phyloP scores from a whole-genome alignment of 2,329 filamentous ascomycete genomes.

The Botrytis fragariae region DNA sequence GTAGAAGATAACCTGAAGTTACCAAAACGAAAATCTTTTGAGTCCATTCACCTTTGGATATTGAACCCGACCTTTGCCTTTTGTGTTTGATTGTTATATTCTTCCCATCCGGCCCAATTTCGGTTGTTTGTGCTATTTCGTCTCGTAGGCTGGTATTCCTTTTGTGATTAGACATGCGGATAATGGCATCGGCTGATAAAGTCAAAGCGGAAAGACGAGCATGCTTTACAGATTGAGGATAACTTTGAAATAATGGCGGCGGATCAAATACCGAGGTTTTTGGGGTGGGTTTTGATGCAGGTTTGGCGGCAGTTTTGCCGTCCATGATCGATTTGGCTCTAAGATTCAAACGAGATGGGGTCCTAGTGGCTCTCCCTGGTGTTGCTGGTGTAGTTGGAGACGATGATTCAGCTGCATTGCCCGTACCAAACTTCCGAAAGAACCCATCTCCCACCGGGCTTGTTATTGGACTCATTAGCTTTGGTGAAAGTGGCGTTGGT shows the following conservation, averaged over 20 bases:
- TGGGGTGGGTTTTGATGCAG: slow-evolving; percentile 24
- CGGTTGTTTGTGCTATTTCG: slow-evolving; percentile 38
- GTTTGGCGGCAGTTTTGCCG: slow-evolving; percentile 25
- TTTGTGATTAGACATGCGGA: slow-evolving; percentile 56
- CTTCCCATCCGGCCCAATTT: slow-evolving; percentile 25
- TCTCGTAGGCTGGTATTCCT: slow-evolving; percentile 46
- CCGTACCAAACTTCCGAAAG: slow-evolving; percentile 20
- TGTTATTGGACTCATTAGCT: slow-evolving; percentile 25
- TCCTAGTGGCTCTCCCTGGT: slow-evolving; percentile 22
- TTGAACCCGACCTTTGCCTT: slow-evolving; percentile 38
- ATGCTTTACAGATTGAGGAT: slow-evolving; percentile 78
- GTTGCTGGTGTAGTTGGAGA: slow-evolving; percentile 25
- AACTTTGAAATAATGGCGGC: slow-evolving; percentile 82
- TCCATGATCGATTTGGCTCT: slow-evolving; percentile 30
- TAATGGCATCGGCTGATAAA: slow-evolving; percentile 65
- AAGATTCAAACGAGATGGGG: slow-evolving; percentile 31
- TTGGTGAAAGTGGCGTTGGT: slow-evolving; percentile 19
- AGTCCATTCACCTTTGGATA: slow-evolving; percentile 58
- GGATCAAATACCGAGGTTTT: slow-evolving; percentile 54
- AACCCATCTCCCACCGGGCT: slow-evolving; percentile 24
- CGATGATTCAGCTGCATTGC: slow-evolving; percentile 19
- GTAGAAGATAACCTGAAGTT: slow-evolving; percentile 67
- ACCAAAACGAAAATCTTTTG: slow-evolving; percentile 71
- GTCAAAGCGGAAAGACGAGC: slow-evolving; percentile 66
- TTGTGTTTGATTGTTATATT: slow-evolving; percentile 45